Evolutionary conservation across 805 yeast species (phyloP).

Genomic region (Yamadazyma paraphyllophila): DNA sequence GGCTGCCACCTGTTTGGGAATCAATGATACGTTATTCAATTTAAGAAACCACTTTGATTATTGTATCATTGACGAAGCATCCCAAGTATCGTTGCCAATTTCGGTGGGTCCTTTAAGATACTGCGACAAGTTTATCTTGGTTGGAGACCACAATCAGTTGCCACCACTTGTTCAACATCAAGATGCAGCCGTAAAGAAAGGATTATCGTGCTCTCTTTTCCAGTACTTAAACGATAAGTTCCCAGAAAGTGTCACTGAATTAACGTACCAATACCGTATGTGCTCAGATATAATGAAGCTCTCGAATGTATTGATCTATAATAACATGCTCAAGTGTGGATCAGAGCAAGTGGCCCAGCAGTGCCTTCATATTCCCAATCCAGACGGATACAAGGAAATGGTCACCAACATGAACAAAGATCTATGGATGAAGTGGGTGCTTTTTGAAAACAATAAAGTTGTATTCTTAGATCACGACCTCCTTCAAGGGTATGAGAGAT

Average conservation of each 20-base stretch:
- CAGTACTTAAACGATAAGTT: conserved; percentile 66
- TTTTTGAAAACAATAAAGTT: conserved; percentile 60
- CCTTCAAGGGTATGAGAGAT: conserved; percentile 55
- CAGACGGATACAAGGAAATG: conserved; percentile 16
- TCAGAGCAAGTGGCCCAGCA: conserved; percentile 59
- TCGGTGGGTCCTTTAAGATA: conserved; percentile 83
- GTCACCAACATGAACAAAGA: conserved; percentile 11
- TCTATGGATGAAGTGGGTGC: conserved; percentile 56
- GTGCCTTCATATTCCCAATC: conserved; percentile 47
- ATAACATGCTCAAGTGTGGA: conserved; percentile 77
- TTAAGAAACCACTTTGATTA: conserved; percentile 68
- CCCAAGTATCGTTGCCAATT: conserved; percentile 89
- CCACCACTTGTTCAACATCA: conserved; percentile 76
- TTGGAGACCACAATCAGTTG: conserved; percentile 94
- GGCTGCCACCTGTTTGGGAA: conserved; percentile 85
- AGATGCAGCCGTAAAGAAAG: conserved; percentile 61
- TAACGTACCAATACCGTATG: conserved; percentile 90
- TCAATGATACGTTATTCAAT: conserved; percentile 59
- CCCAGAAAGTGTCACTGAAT: conserved; percentile 73
- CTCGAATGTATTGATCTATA: conserved; percentile 76
- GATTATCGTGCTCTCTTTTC: conserved; percentile 75
- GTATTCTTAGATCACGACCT: conserved; percentile 78
- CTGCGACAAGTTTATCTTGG: conserved; percentile 78
- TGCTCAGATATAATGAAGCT: conserved; percentile 81
- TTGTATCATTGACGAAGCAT: conserved; percentile 95